A percentile compares a stretch with the other conserved stretches of the same genome.
Conservation (phyloP, 2,329 filamentous ascomycete species). For the Harringtonia lauricola region DNA sequence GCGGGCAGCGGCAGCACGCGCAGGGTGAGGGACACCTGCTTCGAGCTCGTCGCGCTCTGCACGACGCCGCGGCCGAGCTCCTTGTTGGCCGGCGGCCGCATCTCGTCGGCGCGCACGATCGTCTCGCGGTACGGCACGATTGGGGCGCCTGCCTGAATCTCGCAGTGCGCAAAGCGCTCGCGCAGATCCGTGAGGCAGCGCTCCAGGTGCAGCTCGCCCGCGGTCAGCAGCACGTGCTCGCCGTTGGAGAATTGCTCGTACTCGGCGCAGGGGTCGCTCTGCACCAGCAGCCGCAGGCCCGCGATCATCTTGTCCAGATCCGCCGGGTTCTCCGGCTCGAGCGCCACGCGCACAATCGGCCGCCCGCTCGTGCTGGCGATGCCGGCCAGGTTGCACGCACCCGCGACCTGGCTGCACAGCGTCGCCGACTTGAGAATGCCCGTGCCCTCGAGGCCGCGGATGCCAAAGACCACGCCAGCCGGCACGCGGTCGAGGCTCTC, state of each 20-base stretch:
- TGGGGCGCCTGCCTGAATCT: constrained; percentile 85
- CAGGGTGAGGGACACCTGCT: constrained; percentile 69
- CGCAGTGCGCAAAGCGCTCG: constrained; percentile 86
- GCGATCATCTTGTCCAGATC: constrained; percentile 93
- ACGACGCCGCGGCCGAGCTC: constrained; percentile 78
- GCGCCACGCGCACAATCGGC: constrained; percentile 87
- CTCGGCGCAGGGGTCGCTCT: constrained; percentile 90
- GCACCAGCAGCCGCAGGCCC: constrained; percentile 75
- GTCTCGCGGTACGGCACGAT: constrained; percentile 96
- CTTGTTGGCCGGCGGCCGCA: constrained; percentile 78
- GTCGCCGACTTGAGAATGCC: constrained; percentile 95
- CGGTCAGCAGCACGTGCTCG: constrained; percentile 89
- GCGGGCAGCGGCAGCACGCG: constrained; percentile 68
- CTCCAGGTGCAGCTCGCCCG: constrained; percentile 89
- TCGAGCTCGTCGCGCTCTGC: constrained; percentile 66
- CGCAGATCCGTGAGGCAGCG: constrained; percentile 85
- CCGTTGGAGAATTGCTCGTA: constrained; percentile 90
- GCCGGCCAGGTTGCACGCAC: constrained; percentile 82
- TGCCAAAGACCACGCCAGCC: constrained; percentile 90
- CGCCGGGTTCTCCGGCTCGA: constrained; percentile 85
- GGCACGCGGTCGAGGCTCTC: constrained; percentile 77
- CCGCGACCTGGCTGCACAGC: constrained; percentile 75
- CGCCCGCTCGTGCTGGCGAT: constrained; percentile 65
- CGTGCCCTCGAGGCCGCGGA: constrained; percentile 73
- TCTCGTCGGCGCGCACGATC: constrained; percentile 78